A percentile compares a stretch with the other conserved stretches of the same genome.
These are phyloP conservation scores for Flaveria bidentis DNA, from an alignment of 129 eudicot species.

Conservation along the genomic window DNA sequence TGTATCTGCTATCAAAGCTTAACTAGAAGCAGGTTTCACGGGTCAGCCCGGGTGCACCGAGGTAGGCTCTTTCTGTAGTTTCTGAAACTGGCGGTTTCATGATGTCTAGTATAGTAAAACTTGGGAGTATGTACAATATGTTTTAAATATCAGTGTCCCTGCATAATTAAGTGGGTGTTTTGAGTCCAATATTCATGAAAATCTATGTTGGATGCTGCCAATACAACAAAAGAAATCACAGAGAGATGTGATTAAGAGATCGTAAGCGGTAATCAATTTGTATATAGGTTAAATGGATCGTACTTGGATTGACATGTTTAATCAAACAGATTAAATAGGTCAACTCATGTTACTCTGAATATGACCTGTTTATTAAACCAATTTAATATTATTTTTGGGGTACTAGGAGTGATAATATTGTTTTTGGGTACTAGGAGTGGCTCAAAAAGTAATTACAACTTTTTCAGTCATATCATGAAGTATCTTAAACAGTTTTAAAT, in stretches of 20 bases:
- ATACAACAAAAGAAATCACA: neutral
- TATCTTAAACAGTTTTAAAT: no score
- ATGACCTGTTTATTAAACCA: no score
- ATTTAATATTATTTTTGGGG: no score
- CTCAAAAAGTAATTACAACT: no score
- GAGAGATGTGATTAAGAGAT: neutral
- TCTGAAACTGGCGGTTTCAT: neutral
- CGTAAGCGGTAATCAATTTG: no score
- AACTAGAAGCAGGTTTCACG: conserved; percentile 20
- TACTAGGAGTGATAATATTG: no score
- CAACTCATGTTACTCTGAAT: no score
- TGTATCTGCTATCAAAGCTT: conserved; percentile 82
- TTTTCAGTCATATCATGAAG: no score
- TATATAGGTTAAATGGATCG: no score
- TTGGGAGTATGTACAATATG: conserved; percentile 19
- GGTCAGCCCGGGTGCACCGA: neutral
- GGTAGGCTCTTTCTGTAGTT: neutral
- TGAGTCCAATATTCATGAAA: neutral
- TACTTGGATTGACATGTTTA: no score
- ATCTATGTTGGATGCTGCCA: neutral
- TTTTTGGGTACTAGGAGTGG: no score
- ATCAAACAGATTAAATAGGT: no score
- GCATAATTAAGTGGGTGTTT: neutral
- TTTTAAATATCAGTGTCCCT: conserved; percentile 7
- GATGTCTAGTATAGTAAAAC: conserved; percentile 29